Evolutionary conservation across 2,329 filamentous ascomycete genomes (phyloP).

Genomic region (Claviceps monticola): DNA sequence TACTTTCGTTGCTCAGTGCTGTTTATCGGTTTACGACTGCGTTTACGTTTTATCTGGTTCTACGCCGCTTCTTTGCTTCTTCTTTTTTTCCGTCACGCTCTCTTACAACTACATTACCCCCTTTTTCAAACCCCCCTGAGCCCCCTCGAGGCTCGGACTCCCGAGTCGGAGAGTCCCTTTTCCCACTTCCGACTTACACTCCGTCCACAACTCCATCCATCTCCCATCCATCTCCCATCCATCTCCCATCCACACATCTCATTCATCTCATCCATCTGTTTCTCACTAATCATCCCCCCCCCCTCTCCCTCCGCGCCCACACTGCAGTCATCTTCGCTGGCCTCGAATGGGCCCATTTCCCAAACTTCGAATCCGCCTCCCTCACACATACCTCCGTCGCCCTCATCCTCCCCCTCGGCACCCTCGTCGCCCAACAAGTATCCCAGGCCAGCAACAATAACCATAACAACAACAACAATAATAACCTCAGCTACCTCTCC

Average conservation of each 20-base stretch:
- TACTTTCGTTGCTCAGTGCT: too few species aligned
- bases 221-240: too few species aligned
- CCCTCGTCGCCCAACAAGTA: conserved; percentile 35
- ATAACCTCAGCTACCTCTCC: conserved; percentile 8
- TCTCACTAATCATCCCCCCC: neutral
- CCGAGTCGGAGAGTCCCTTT: too few species aligned
- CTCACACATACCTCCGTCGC: conserved; percentile 35
- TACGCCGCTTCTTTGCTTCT: too few species aligned
- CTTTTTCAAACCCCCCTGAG: too few species aligned
- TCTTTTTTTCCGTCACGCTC: too few species aligned
- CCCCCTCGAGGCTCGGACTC: too few species aligned
- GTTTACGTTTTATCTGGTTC: too few species aligned
- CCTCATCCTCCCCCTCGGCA: conserved; percentile 37
- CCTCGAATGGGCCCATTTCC: conserved; percentile 28
- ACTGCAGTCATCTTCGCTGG: conserved; percentile 34
- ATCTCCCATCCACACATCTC: neutral
- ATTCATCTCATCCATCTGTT: neutral
- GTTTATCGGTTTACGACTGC: too few species aligned
- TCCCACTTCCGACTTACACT: too few species aligned
- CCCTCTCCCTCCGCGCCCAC: neutral
- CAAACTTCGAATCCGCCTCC: conserved; percentile 35
- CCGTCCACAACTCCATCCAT: too few species aligned
- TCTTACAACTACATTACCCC: too few species aligned
- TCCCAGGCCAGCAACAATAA: conserved; percentile 10
- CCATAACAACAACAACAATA: neutral